Percentiles rank a stretch among this genome's conserved stretches.
phyloP scores from a whole-genome alignment of 192 early-diverging fungal species.

The Fimicolochytrium jonesii region DNA sequence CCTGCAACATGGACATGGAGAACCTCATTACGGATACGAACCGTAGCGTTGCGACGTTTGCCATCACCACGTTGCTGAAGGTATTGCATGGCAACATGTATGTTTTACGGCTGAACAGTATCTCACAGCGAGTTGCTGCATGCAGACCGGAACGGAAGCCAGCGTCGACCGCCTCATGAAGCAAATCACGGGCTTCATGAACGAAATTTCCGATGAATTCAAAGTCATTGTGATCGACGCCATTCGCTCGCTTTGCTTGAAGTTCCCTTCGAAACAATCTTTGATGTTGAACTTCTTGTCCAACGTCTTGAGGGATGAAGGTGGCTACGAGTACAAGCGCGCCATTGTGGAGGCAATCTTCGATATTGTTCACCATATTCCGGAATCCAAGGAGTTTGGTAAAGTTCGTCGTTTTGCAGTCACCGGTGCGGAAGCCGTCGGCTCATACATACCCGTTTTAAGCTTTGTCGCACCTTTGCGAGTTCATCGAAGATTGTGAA shows the following conservation, averaged over 20 bases:
- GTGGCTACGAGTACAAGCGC: slow-evolving; percentile 95
- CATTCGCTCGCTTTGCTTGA: slow-evolving; percentile 90
- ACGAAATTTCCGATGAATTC: slow-evolving; percentile 98
- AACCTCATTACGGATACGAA: slow-evolving; percentile 94
- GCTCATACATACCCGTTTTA: background rate
- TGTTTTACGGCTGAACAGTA: background rate
- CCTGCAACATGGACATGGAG: slow-evolving; percentile 99
- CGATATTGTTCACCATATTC: slow-evolving; percentile 90
- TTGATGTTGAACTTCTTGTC: slow-evolving; percentile 91
- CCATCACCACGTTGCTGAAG: slow-evolving; percentile 96
- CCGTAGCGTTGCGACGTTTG: slow-evolving; percentile 95
- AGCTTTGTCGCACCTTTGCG: slow-evolving; percentile 93
- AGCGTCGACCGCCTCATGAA: slow-evolving; percentile 98
- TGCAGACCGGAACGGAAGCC: slow-evolving; percentile 93
- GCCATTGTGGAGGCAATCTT: slow-evolving; percentile 97
- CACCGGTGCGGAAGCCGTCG: background rate
- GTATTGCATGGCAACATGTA: slow-evolving; percentile 9
- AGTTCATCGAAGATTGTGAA: slow-evolving; percentile 99
- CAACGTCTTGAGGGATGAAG: slow-evolving; percentile 92
- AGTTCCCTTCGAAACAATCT: slow-evolving; percentile 93
- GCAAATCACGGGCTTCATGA: slow-evolving; percentile 97
- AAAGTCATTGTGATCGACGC: slow-evolving; percentile 99
- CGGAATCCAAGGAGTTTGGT: slow-evolving; percentile 90
- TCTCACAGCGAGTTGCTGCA: too few relatives aligned
- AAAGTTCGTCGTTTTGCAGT: slow-evolving; percentile 8